Base-by-base conservation (phyloP, 352 stramenopile species). In the Phytopythium aichiense region DNA sequence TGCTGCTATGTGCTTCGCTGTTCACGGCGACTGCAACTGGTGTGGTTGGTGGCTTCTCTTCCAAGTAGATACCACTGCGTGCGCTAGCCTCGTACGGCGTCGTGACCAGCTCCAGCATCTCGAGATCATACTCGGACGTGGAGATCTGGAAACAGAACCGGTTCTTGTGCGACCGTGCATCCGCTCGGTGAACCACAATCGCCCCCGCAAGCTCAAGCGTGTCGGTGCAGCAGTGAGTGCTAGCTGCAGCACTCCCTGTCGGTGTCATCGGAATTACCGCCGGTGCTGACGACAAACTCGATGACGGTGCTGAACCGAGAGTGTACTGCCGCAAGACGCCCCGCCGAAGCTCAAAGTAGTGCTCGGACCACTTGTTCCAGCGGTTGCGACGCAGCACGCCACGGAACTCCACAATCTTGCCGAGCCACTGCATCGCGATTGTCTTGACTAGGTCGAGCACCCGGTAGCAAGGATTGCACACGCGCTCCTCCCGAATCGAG, bases 121-220 rank as follows among this genome's bases (percentile, higher is more conserved):
- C 55, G 55, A 60, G 23, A 13, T 79, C 67, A 6, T 81, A 77
- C 55, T 82, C 76, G 1, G 77, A 77, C 11, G 76, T 89, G 3
- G 84, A 88, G 25, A 94, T 88, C 53, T 94, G 84, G 60, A 94
- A 94, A 42, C 82, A 94, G 51, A 86, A 92, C 1, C 77, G 78
- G 42, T 91, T 87, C 56, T 87, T 89, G 56, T 88, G 72, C 4
- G 72, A 72, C 1, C 80, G 79, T 50, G 77, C 85, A 37, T 92
- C 87, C 0, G 81, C 74, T 3, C 84, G 82, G 46, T 92, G 87
- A 50, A 95, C 87, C 25, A 95, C 83, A 45, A 95, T 93, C 1
- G 84, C 87, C 6, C 87, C 87, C 0, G 82, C 79, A 11, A 95
- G 66, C 52, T 87, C 74, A 16, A 95, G 65, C 22, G 82, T 80